These are phyloP conservation scores for Candida hungchunana DNA, from an alignment of 805 yeast genomes.

Conservation along the genomic window DNA sequence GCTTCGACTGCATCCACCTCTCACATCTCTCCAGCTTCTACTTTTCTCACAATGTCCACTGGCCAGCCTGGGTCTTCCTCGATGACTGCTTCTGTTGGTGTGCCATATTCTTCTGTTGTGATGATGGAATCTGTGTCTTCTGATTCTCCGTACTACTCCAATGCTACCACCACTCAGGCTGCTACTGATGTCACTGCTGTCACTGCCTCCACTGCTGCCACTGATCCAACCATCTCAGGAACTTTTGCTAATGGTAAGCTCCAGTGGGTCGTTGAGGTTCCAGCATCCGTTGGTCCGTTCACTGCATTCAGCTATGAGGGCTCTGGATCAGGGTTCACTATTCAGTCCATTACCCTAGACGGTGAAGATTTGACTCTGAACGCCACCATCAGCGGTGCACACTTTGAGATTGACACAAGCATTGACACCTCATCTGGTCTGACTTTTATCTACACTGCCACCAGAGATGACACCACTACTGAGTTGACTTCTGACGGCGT, in stretches of 20 bases:
- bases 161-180: too few relatives aligned
- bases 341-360: constrained; percentile 5
- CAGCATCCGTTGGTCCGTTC: constrained; percentile 15
- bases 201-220: constrained; percentile 3
- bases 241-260: constrained; percentile 7
- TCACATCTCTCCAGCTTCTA: not conserved
- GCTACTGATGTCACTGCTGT: too few relatives aligned
- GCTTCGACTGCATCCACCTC: not conserved
- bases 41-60: not conserved
- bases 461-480: constrained; percentile 5
- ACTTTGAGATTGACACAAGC: constrained; percentile 6
- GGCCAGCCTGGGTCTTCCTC: not conserved
- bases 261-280: constrained; percentile 13
- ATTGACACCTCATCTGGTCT: not conserved
- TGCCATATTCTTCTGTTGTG: too few relatives aligned
- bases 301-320: constrained; percentile 6
- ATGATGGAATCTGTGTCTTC: too few relatives aligned
- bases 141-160: too few relatives aligned
- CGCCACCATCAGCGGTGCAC: constrained; percentile 7
- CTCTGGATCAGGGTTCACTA: constrained; percentile 7
- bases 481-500: constrained; percentile 7
- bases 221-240: constrained; percentile 12
- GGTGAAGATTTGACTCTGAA: constrained; percentile 7
- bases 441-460: constrained; percentile 8
- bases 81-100: too few relatives aligned